Evolutionary conservation across 176 grass and related monocot genomes (phyloP).

Genomic region (Zea mays): Zm-B73-REFERENCE-NAM-5.0 NC_050104.1:112651501-112652000

Average conservation of each 20-base stretch:
- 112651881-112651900: conserved; percentile 79
- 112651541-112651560: conserved; percentile 72
- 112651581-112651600: conserved; percentile 87
- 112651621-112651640: conserved; percentile 60
- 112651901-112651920: conserved; percentile 4
- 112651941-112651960: background rate
- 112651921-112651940: background rate
- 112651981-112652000: background rate
- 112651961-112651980: background rate
- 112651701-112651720: conserved; percentile 26
- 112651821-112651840: conserved; percentile 80
- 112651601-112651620: conserved; percentile 74
- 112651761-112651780: conserved; percentile 43
- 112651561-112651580: conserved; percentile 75
- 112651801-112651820: background rate
- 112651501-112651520: conserved; percentile 75
- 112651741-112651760: conserved; percentile 82
- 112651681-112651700: conserved; percentile 61
- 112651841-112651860: conserved; percentile 73
- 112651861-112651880: conserved; percentile 76
- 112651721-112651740: conserved; percentile 58
- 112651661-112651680: conserved; percentile 54
- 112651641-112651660: conserved; percentile 68
- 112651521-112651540: conserved; percentile 96
- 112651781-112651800: background rate